Base-by-base conservation (phyloP, 495 filamentous ascomycete genomes). In the Hypomontagnella submonticulosa region DNA sequence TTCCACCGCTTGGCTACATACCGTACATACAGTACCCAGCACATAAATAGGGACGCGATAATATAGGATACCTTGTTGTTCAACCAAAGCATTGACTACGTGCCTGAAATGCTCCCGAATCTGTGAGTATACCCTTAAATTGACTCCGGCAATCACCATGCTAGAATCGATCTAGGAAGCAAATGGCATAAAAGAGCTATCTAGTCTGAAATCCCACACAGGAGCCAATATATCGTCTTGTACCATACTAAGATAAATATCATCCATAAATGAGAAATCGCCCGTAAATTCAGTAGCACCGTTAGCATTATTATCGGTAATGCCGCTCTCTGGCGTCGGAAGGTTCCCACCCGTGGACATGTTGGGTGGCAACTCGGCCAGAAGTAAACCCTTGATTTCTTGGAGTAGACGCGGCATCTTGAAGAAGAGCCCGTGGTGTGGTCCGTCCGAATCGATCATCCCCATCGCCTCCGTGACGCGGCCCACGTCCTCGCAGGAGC, bases 371-470 rank as follows among this genome's bases (percentile, higher is more conserved):
- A 69, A 52, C 37, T 67, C 69, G 8, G 65, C 60, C 8, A 65
- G 43, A 13, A 71, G 62, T 38, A 71, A 10, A 10, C 44, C 51
- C 47, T 59, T 68, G 15, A 71, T 42, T 1, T 48, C 42, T 1
- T 51, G 55, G 3, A 71, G 32, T 9, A 71, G 38, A 4, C 23
- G 12, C 1, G 40, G 9, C 50, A 49, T 55, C 47, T 68, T 68
- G 56, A 60, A 58, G 55, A 71, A 65, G 16, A 71, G 30, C 3
- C 69, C 60, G 20, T 37, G 33, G 5, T 57, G 64, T 4, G 60
- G 51, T 3, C 56, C 61, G 3, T 67, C 47, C 32, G 69, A 52
- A 12, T 71, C 61, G 0, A 69, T 42, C 9, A 69, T 65, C 3
- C 65, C 57, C 8, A 50, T 1, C 11, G 51, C 13, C 2, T n/a